Evolutionary conservation across 371 early-diverging fungal species (phyloP).

Genomic region (Cokeromyces recurvatus): DNA sequence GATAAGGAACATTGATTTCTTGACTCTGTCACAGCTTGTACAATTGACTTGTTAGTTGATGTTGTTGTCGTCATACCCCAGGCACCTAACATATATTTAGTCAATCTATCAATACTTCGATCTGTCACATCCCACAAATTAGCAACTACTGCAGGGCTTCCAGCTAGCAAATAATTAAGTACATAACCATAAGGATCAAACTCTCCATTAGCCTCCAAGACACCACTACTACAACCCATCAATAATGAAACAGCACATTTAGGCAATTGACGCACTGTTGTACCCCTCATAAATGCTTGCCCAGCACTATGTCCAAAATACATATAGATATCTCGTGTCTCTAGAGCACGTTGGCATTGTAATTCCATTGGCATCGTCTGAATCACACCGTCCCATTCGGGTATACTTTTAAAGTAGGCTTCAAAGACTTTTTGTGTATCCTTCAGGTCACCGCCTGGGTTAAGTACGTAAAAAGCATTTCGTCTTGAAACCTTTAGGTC

Average conservation of each 20-base stretch:
- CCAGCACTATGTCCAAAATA: slow-evolving; percentile 99
- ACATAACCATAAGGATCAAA: slow-evolving; percentile 85
- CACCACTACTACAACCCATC: slow-evolving; percentile 91
- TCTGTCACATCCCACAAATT: slow-evolving; percentile 99
- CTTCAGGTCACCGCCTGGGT: slow-evolving; percentile 83
- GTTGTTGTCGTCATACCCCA: slow-evolving; percentile 62
- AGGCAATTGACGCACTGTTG: slow-evolving; percentile 58
- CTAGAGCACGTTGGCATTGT: slow-evolving; percentile 57
- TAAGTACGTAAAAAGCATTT: slow-evolving; percentile 77
- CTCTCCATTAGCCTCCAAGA: slow-evolving; percentile 67
- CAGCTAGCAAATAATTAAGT: slow-evolving; percentile 75
- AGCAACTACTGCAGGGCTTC: slow-evolving; percentile 85
- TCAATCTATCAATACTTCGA: slow-evolving; percentile 93
- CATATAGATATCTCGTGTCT: slow-evolving; percentile 67
- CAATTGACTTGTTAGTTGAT: slow-evolving; percentile 43
- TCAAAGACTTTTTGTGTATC: slow-evolving; percentile 60
- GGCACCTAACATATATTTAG: slow-evolving; percentile 54
- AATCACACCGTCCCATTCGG: slow-evolving; percentile 69
- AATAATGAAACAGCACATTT: slow-evolving; percentile 75
- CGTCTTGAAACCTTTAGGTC: slow-evolving; percentile 46
- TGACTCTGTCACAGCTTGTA: slow-evolving; percentile 71
- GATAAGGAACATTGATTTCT: slow-evolving; percentile 60
- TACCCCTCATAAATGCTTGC: slow-evolving; percentile 76
- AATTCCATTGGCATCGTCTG: slow-evolving; percentile 66
- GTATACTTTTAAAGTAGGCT: slow-evolving; percentile 3